Evolutionary conservation across 371 early-diverging fungal species (phyloP), one percentile per base, ranked within the genome.

Genomic region (Apophysomyces trapeziformis): DNA sequence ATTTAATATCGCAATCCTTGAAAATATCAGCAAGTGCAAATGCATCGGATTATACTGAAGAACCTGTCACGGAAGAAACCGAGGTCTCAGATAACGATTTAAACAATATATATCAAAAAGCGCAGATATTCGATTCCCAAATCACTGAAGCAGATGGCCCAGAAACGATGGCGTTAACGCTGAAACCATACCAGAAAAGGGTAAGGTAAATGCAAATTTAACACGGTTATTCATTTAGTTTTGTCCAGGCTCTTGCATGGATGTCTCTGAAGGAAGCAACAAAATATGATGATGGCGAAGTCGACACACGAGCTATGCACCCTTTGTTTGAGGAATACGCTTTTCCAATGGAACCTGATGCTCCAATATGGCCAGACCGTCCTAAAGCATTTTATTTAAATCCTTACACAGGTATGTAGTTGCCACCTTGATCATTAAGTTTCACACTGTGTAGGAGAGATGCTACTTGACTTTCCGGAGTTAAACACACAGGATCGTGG

Each of bases 151-250:
- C 82, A 78, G 81, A 89, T 26, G 74, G 84, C 39, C 83, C 85
- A 26, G 41, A 50, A 0, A 76, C 85, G 4, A 74, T 92, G 75
- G 68, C 72, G 7, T 65, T 89, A 0, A 72, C 73, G 14, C 66
- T 92, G 46, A 85, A 88, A 47, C 83, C 83, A 11, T 92, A 92
- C 61, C 92, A 92, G 43, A 76, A 82, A 60, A 76, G 84, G 68
- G 86, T 76, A 71, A 58, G 65, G 38, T 7, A 36, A 37, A 16
- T 5, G 8, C 13, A 9, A 14, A 46, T 38, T 1, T 39, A 3
- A 12, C 6, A 12, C n/a, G 8, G 36, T 16, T 36, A 54, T 38
- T 39, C 8, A 54, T 50, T 13, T 21, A n/a, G 6, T 14, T 14
- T 12, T 18, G 5, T 71, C 32, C 3, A 76, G 73, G 87, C 88